Evolutionary conservation across 352 stramenopile species (phyloP).

Genomic region (Pythium coloratum): DNA sequence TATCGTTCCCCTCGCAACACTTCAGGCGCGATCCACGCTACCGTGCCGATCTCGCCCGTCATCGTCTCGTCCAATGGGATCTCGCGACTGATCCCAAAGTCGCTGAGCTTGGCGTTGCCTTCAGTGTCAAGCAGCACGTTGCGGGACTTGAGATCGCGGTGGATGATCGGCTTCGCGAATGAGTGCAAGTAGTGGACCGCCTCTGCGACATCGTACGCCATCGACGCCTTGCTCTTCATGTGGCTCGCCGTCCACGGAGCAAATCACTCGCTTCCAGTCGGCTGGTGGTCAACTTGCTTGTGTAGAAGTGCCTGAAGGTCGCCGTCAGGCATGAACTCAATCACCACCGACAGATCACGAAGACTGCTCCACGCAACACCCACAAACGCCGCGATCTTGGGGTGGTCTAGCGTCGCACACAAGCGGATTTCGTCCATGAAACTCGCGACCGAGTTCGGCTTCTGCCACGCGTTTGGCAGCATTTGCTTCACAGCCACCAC

Average conservation of each 20-base stretch:
- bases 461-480: slow-evolving; percentile 10
- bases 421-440: slow-evolving; percentile 35
- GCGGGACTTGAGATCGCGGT: slow-evolving; percentile 23
- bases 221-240: slow-evolving; percentile 8
- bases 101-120: slow-evolving; percentile 26
- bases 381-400: slow-evolving; percentile 32
- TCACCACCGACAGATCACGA: slow-evolving; percentile 28
- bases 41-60: slow-evolving; percentile 32
- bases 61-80: slow-evolving; percentile 25
- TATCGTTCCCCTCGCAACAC: slow-evolving; percentile 34
- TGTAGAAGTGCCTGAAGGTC: slow-evolving; percentile 24
- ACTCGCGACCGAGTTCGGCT: slow-evolving; percentile 12
- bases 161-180: slow-evolving; percentile 17
- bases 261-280: neutral
- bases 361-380: slow-evolving; percentile 30
- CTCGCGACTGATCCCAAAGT: slow-evolving; percentile 29
- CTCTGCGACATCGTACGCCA: slow-evolving; percentile 18
- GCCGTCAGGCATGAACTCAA: slow-evolving; percentile 30
- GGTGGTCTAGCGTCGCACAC: slow-evolving; percentile 31
- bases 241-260: neutral
- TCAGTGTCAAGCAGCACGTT: slow-evolving; percentile 20
- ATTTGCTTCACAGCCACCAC: slow-evolving; percentile 24
- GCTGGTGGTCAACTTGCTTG: neutral
- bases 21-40: slow-evolving; percentile 34
- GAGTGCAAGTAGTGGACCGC: slow-evolving; percentile 27